These are phyloP conservation scores for Coniosporium apollinis DNA, from an alignment of 495 filamentous ascomycete species.

Conservation along the genomic window DNA sequence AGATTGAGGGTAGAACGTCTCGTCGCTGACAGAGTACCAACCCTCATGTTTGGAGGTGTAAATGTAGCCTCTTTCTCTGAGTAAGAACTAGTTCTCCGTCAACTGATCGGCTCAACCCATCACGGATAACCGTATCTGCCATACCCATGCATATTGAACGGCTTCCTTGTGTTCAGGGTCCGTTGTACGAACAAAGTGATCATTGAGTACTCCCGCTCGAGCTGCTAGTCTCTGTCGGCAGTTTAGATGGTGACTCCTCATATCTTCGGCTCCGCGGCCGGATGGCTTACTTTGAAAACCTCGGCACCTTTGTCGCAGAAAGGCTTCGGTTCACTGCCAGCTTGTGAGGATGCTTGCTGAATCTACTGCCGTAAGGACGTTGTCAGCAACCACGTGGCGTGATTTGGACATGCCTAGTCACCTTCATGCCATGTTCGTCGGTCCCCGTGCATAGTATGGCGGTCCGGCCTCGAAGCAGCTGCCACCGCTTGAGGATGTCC, in stretches of 20 bases:
- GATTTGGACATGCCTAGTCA: conserved; percentile 12
- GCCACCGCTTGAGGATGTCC: conserved; percentile 88
- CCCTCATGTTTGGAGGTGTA: conserved; percentile 78
- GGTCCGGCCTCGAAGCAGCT: conserved; percentile 50
- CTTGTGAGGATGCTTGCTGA: conserved; percentile 60
- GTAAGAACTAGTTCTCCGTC: conserved; percentile 33
- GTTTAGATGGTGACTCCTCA: conserved; percentile 2
- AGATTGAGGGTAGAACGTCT: conserved; percentile 79
- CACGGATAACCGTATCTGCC: too few species aligned
- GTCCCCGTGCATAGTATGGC: conserved; percentile 78
- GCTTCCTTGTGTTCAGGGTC: conserved; percentile 65
- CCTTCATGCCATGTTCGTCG: conserved; percentile 97
- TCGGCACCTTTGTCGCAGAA: conserved; percentile 50
- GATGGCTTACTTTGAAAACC: conserved; percentile 33
- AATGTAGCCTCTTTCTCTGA: conserved; percentile 60
- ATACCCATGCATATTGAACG: conserved; percentile 80
- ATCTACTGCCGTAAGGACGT: conserved; percentile 33
- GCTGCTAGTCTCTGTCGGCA: conserved; percentile 42
- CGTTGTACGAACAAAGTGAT: conserved; percentile 85
- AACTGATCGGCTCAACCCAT: too few species aligned
- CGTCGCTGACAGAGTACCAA: conserved; percentile 94
- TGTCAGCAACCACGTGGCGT: not conserved
- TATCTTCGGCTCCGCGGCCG: not conserved
- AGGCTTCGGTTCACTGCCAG: conserved; percentile 41
- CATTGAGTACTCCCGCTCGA: conserved; percentile 47